Conservation (phyloP, 805 yeast genomes). For the Schwanniomyces yamadae region DNA sequence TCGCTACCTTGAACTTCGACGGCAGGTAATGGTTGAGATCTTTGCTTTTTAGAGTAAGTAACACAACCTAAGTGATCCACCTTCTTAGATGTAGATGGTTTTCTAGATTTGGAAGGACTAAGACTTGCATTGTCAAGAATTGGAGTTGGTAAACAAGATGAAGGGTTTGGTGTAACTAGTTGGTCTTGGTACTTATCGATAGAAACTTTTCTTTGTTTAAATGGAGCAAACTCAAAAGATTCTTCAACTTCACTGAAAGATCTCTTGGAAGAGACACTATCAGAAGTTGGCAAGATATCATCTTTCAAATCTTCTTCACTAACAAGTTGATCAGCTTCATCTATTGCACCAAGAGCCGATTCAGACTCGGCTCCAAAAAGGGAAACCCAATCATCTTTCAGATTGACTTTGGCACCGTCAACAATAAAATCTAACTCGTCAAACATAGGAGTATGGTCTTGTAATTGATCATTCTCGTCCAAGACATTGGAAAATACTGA, state of each 20-base stretch:
- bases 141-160: slow-evolving; percentile 35
- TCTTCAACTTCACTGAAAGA: slow-evolving; percentile 24
- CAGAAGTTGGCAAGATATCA: slow-evolving; percentile 10
- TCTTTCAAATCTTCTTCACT: slow-evolving; percentile 5
- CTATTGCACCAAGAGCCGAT: slow-evolving; percentile 11
- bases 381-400: slow-evolving; percentile 59
- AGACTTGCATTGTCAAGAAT: slow-evolving; percentile 18
- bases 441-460: slow-evolving; percentile 58
- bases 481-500: slow-evolving; percentile 46
- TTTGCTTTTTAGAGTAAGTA: slow-evolving; percentile 74
- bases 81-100: slow-evolving; percentile 21
- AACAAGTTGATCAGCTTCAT: slow-evolving; percentile 6
- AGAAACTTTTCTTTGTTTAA: slow-evolving; percentile 6
- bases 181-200: slow-evolving; percentile 12
- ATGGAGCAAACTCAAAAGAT: slow-evolving; percentile 20
- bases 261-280: slow-evolving; percentile 20
- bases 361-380: slow-evolving; percentile 42
- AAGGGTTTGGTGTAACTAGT: slow-evolving; percentile 29
- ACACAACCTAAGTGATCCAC: slow-evolving; percentile 75
- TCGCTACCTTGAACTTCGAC: slow-evolving; percentile 55
- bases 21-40: slow-evolving; percentile 70
- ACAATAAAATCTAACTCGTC: slow-evolving; percentile 49
- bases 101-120: slow-evolving; percentile 5
- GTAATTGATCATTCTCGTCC: slow-evolving; percentile 31
- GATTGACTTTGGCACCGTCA: slow-evolving; percentile 38